Conservation (phyloP, 306 rosid genomes). For the Ochetophila trinervis region DNA sequence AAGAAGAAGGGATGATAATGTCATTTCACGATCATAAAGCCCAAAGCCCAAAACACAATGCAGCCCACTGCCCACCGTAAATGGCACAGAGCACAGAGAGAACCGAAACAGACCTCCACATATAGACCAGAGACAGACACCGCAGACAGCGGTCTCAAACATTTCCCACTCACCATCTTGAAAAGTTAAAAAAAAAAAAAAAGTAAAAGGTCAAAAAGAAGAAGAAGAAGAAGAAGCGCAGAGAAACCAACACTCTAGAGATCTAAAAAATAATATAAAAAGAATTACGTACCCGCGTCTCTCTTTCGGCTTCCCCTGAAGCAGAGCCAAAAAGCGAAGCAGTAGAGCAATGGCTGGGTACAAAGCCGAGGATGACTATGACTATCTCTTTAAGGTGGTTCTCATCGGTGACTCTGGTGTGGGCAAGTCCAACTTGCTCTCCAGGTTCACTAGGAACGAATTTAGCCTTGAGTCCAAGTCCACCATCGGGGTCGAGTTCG, state of each 20-base stretch:
- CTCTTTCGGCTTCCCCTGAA: conserved; percentile 15
- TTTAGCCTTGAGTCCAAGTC: conserved; percentile 62
- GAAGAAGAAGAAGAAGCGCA: too few species aligned
- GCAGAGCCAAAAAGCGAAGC: not conserved
- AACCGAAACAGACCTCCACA: too few species aligned
- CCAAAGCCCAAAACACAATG: not conserved
- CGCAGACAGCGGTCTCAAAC: not conserved
- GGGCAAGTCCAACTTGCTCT: conserved; percentile 57
- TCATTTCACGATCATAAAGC: not conserved
- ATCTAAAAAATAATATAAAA: too few species aligned
- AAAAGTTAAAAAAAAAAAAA: not conserved
- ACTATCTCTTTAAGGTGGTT: conserved; percentile 52
- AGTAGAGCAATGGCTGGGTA: conserved; percentile 39
- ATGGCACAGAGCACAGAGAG: too few species aligned
- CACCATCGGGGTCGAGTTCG: conserved; percentile 61
- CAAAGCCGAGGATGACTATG: conserved; percentile 61
- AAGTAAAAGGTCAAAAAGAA: too few species aligned
- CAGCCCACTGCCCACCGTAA: not conserved
- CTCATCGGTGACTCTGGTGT: conserved; percentile 56
- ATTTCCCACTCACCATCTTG: not conserved
- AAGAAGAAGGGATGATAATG: not conserved
- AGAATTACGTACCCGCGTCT: not conserved
- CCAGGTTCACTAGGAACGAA: conserved; percentile 55
- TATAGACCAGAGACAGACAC: not conserved
- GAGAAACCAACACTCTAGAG: too few species aligned